Evolutionary conservation across 2,329 filamentous ascomycete genomes (phyloP), one percentile per base, ranked within the genome.

Genomic region (Stemphylium vesicarium): DNA sequence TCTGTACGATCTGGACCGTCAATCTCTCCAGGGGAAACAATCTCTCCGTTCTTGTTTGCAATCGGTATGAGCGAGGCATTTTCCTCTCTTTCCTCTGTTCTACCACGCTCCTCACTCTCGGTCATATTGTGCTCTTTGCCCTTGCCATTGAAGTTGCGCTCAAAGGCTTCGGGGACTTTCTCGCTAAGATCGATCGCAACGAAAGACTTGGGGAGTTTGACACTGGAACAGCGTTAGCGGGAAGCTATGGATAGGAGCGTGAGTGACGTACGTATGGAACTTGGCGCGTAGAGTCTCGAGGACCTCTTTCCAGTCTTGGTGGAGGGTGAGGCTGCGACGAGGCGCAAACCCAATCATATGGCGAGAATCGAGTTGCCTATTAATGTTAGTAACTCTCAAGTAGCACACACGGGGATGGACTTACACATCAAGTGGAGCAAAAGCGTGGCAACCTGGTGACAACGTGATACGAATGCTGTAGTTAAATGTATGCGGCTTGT

Each of bases 381-480:
- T 10, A 18, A 13, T 18, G 41, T 65, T 45, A 71, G 60, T 36
- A 16, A 29, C 4, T 9, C 8, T 22, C 29, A 9, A 13, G 16
- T 15, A 33, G 15, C 7, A 11, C 5, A 13, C 2, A 13, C 26
- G 4, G n/a, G 9, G 26, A 12, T 16, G 40, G 11, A 70, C 72
- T 60, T 71, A 76, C 63, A 99, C 93, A 73, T 99, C 94, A 24
- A 99, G 83, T 4, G 95, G 95, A 75, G 98, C 95, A 74, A 94
- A 96, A 11, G 96, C 93, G 76, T 99, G 95, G 70, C 94, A 98
- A 10, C 95, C 95, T 2, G 96, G 95, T 63, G 90, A 95, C 70
- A 99, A 92, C 24, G 91, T 95, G 73, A 99, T 97, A 56, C 94
- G 89, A 73, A 99, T 99, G 70, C 89, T 95, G 78, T 99, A 99